Evolutionary conservation across 257 asterid genomes (phyloP), one percentile per base, ranked within the genome.

Genomic region (Prunella vulgaris): DNA sequence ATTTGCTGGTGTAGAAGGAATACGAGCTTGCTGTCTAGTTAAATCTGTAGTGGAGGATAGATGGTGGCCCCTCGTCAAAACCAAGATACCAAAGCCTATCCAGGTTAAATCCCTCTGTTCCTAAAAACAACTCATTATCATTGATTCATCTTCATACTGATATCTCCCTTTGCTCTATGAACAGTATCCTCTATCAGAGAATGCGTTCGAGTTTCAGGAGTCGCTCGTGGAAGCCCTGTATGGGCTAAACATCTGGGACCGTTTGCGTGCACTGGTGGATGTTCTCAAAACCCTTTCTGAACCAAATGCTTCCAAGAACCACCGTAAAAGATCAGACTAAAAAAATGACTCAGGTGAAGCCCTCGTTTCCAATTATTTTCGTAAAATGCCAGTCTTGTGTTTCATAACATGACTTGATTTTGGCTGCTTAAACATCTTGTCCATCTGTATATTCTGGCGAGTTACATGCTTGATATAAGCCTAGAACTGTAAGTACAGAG

Each of bases 21-120:
- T 94, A 65, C 84, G 99, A 49, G 97, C 97, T 73, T 94, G 99
- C 87, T 91, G 99, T 74, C 95, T 94, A 5, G 92, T 91, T 20
- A 94, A 94, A 77, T 82, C 99, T 0, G 94, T 94, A 4, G 97
- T 82, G 48, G 99, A 94, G 87, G 99, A 94, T 76, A 77, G 97
- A 72, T 94, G 88, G 87, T 93, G 97, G 97, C 99, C 99, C 2
- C 81, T 94, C 33, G 71, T 94, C 78, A 94, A 91, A 81, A 94
- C 99, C 48, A 88, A 80, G 82, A 91, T 91, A 77, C 99, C 97
- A 10, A 91, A 89, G 80, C 99, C 99, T 72, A 91, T 94, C 60
- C 96, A 87, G 97, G 99, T 90, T 60, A 70, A 66, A 28, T 68
- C 49, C 52, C 7, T 5, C 42, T 46, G 17, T 3, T 40, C 15